Conservation (phyloP, 139 green algal genomes). For the Picochlorum sp. region DNA sequence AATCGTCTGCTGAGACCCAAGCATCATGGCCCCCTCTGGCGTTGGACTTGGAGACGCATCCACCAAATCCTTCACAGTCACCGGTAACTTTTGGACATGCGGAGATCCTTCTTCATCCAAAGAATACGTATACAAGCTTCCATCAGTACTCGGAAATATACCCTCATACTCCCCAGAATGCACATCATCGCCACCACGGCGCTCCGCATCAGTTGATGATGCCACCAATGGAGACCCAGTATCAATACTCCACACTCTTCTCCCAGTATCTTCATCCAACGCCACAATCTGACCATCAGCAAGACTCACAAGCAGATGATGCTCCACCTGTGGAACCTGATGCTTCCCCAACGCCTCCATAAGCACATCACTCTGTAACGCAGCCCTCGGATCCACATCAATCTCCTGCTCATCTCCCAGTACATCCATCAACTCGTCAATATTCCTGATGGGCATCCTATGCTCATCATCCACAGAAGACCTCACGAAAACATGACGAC, state of each 20-base stretch:
- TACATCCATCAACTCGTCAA: not conserved
- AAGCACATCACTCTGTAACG: not conserved
- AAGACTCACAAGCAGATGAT: conserved; percentile 59
- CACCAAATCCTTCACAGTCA: conserved; percentile 79
- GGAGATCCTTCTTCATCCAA: not conserved
- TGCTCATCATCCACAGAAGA: not conserved
- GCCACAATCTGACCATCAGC: conserved; percentile 73
- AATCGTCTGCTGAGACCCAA: conserved; percentile 56
- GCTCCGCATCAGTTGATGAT: not conserved
- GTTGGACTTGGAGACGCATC: conserved; percentile 64
- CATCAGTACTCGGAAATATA: conserved; percentile 85
- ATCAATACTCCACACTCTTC: conserved; percentile 67
- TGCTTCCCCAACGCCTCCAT: not conserved
- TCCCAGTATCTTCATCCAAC: conserved; percentile 54
- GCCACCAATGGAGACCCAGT: conserved; percentile 68
- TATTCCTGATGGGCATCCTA: not conserved
- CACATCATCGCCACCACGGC: not conserved
- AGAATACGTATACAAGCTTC: conserved; percentile 70
- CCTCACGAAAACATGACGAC: not conserved
- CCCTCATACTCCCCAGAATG: conserved; percentile 14
- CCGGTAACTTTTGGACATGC: conserved; percentile 58
- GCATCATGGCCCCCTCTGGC: conserved; percentile 69
- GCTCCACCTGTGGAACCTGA: not conserved
- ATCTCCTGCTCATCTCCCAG: not conserved
- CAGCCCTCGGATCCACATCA: not conserved